Evolutionary conservation across 352 stramenopile genomes (phyloP).

Genomic region (Globisporangium alternatum): DNA sequence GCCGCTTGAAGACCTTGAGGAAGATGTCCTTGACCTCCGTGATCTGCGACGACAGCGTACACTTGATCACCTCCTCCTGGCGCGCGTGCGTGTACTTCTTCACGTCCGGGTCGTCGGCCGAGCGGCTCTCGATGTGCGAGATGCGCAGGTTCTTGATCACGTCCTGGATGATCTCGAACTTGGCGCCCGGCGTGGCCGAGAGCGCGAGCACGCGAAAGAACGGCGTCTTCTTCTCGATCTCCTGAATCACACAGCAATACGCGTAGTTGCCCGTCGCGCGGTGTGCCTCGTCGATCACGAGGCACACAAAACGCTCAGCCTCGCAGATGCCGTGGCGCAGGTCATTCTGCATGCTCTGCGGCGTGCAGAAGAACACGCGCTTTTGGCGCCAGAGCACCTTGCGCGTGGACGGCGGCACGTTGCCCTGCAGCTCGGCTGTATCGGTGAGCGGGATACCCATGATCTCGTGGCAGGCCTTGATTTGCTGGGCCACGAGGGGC

Average conservation of each 20-base stretch:
- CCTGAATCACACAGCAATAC: conserved; percentile 91
- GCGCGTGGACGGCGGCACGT: conserved; percentile 61
- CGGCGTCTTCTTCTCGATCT: conserved; percentile 56
- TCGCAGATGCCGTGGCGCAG: conserved; percentile 78
- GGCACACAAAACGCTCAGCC: conserved; percentile 89
- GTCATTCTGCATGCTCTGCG: conserved; percentile 98
- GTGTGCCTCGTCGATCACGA: conserved; percentile 98
- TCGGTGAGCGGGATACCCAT: conserved; percentile 91
- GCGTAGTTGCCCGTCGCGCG: conserved; percentile 96
- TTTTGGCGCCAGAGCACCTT: conserved; percentile 89
- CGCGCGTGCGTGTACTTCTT: conserved; percentile 82
- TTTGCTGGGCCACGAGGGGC: conserved; percentile 98
- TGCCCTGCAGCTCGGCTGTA: conserved; percentile 85
- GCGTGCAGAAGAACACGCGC: conserved; percentile 98
- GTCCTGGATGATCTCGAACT: conserved; percentile 94
- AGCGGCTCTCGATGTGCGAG: conserved; percentile 93
- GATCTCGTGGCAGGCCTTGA: conserved; percentile 94
- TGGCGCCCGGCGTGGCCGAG: conserved; percentile 95
- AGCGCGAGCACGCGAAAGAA: conserved; percentile 93
- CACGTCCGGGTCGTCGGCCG: conserved; percentile 94
- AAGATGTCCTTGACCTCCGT: conserved; percentile 65
- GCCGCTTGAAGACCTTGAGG: conserved; percentile 53
- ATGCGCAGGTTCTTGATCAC: conserved; percentile 95
- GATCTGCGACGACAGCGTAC: conserved; percentile 54
- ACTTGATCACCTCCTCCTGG: conserved; percentile 84